These are phyloP conservation scores for Bryoglossum gracile DNA, from an alignment of 495 filamentous ascomycete genomes.

Conservation along the genomic window DNA sequence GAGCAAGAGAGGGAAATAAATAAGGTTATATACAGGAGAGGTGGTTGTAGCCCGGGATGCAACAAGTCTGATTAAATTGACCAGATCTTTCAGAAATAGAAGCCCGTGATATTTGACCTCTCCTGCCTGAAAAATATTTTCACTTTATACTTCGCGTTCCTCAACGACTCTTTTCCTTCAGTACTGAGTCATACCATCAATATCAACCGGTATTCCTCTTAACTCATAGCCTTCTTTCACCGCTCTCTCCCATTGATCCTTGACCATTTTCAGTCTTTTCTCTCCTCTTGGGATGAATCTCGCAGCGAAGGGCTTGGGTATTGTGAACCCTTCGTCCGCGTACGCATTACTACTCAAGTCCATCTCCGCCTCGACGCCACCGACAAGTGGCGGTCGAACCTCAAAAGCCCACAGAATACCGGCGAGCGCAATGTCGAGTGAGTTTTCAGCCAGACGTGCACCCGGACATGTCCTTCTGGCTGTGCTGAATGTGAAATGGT, in stretches of 20 bases:
- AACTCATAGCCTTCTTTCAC: neutral
- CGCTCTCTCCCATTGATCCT: neutral
- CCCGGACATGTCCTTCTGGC: conserved; percentile 47
- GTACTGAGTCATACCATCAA: neutral
- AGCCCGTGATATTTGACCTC: no score
- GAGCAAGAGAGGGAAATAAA: no score
- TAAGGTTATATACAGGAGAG: no score
- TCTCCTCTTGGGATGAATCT: neutral
- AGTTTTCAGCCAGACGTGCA: conserved; percentile 39
- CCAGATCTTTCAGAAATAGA: no score
- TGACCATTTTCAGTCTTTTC: neutral
- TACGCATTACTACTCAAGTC: neutral
- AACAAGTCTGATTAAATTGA: no score
- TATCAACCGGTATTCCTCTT: neutral
- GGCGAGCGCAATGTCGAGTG: conserved; percentile 37
- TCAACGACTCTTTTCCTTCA: no score
- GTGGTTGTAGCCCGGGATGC: no score
- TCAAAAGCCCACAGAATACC: conserved; percentile 40
- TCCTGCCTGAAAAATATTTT: no score
- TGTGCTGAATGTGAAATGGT: conserved; percentile 42
- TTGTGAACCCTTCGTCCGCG: neutral
- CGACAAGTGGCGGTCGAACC: conserved; percentile 17
- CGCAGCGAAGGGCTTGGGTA: neutral
- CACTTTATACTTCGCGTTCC: no score
- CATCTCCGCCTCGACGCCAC: neutral